phyloP scores from a whole-genome alignment of 2,329 filamentous ascomycete genomes.

The Boeremia lycopersici region DNA sequence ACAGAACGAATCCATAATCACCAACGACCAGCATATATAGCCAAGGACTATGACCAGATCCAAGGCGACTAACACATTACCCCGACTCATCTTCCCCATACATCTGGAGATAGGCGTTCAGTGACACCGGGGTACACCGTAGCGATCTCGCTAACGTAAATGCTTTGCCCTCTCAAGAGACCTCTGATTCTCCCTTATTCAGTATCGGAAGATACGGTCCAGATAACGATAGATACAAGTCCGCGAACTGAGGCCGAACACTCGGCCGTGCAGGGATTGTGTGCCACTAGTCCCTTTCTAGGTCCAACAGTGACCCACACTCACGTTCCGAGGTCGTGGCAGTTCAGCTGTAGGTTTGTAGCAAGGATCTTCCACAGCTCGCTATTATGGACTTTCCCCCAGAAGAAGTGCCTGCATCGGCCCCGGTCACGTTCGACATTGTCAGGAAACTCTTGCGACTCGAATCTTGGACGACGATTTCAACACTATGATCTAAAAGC shows the following conservation, averaged over 20 bases:
- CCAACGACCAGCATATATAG: too few relatives aligned
- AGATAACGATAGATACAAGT: background rate
- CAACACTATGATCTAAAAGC: background rate
- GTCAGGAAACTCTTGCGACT: too few relatives aligned
- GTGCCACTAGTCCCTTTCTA: too few relatives aligned
- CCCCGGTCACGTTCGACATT: too few relatives aligned
- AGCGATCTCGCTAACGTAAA: too few relatives aligned
- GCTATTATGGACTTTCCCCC: too few relatives aligned
- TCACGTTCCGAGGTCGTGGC: too few relatives aligned
- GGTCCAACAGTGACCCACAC: too few relatives aligned
- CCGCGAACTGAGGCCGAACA: background rate
- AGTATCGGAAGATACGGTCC: background rate
- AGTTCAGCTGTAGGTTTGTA: too few relatives aligned
- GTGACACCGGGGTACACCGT: background rate
- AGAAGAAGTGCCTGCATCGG: background rate
- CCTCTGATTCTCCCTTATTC: background rate
- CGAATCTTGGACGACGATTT: background rate
- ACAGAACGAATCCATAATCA: background rate
- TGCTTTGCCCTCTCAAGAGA: too few relatives aligned
- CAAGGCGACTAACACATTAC: background rate
- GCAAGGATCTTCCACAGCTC: too few relatives aligned
- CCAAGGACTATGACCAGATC: too few relatives aligned
- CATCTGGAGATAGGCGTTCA: slow-evolving; percentile 2
- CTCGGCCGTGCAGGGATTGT: slow-evolving; percentile 7
- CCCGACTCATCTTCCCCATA: background rate